Percentiles rank a stretch among this genome's conserved stretches.
phyloP scores from a whole-genome alignment of 2,329 filamentous ascomycete genomes.

The Aspergillus terreus region DNA sequence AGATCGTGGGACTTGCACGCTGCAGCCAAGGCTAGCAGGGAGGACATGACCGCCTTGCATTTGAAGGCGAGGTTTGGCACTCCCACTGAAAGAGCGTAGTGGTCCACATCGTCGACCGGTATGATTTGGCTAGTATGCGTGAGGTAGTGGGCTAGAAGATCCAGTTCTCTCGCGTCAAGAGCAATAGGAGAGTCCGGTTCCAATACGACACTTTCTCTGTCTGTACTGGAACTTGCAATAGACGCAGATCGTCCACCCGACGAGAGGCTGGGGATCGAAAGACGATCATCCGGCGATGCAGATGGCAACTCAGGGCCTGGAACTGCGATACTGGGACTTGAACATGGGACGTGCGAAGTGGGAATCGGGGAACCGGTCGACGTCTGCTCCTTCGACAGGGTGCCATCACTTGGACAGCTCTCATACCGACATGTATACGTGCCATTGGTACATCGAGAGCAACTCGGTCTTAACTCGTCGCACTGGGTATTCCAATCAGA shows the following conservation, averaged over 20 bases:
- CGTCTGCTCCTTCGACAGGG: conserved; percentile 5
- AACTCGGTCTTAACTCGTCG: conserved; percentile 32
- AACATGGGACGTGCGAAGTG: background rate
- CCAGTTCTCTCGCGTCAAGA: conserved; percentile 28
- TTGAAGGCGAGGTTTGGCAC: conserved; percentile 43
- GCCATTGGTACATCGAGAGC: conserved; percentile 32
- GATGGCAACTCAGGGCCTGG: background rate
- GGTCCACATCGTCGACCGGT: conserved; percentile 36
- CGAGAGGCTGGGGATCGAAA: conserved; percentile 6
- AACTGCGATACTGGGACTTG: background rate
- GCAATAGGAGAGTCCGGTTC: background rate
- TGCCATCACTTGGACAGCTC: background rate
- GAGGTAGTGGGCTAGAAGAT: conserved; percentile 41
- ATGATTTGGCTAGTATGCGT: conserved; percentile 39
- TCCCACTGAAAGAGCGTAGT: conserved; percentile 40
- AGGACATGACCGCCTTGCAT: conserved; percentile 40
- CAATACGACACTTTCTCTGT: background rate
- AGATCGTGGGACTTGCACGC: conserved; percentile 36
- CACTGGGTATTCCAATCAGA: conserved; percentile 24
- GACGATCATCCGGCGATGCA: conserved; percentile 4
- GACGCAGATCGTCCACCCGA: conserved; percentile 2
- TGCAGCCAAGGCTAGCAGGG: conserved; percentile 41
- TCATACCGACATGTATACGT: conserved; percentile 29
- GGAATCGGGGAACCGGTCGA: background rate
- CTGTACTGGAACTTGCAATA: background rate